Conservation (phyloP, 2,329 filamentous ascomycete species). For the Hymenoscyphus fraxineus region DNA sequence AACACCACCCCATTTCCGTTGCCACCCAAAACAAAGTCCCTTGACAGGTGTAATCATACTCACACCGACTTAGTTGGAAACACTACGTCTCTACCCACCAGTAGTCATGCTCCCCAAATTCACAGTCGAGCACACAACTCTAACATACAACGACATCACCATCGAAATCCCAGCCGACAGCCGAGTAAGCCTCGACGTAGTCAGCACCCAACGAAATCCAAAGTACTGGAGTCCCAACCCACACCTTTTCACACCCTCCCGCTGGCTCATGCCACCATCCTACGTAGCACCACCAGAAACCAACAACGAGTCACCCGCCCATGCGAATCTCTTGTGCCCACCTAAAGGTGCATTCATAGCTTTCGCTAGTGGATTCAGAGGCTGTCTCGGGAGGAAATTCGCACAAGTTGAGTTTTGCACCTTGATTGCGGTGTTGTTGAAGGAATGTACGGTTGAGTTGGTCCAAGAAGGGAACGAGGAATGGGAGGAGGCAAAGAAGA, state of each 20-base stretch:
- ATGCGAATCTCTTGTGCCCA: conserved; percentile 19
- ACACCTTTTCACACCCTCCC: conserved; percentile 15
- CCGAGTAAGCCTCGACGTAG: conserved; percentile 16
- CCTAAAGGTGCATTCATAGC: conserved; percentile 33
- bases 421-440: conserved; percentile 26
- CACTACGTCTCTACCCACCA: conserved; percentile 51
- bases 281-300: conserved; percentile 17
- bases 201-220: conserved; percentile 16
- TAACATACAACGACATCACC: conserved; percentile 12
- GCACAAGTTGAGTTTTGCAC: conserved; percentile 35
- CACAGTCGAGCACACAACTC: conserved; percentile 19
- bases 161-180: conserved; percentile 16
- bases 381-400: conserved; percentile 35
- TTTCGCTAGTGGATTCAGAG: conserved; percentile 37
- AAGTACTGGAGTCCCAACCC: conserved; percentile 15
- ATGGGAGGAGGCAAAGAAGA: conserved; percentile 18
- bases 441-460: conserved; percentile 21
- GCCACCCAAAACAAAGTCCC: not conserved
- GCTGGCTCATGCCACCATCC: conserved; percentile 20
- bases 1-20: not conserved
- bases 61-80: conserved; percentile 35
- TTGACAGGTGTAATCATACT: too few relatives aligned
- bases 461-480: conserved; percentile 13
- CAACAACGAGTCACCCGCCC: conserved; percentile 16
- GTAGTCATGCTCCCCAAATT: conserved; percentile 53